Percentiles rank a stretch among this genome's conserved stretches.
Evolutionary conservation across 1,284 basidiomycete species (phyloP).

Genomic region (Sparassis latifolia): DNA sequence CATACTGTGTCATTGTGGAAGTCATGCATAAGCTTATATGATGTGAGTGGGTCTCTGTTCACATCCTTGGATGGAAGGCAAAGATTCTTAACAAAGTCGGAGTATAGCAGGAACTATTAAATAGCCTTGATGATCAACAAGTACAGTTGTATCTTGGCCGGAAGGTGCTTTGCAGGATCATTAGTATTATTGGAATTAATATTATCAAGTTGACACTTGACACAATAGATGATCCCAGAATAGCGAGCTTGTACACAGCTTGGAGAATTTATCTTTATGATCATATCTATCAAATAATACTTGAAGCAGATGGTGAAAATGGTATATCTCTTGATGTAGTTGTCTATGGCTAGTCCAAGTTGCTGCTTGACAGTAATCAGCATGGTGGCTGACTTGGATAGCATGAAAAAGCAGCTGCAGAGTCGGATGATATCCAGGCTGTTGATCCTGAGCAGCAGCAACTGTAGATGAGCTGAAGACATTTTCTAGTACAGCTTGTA

Average conservation of each 20-base stretch:
- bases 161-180: neutral
- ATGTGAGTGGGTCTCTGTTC: neutral
- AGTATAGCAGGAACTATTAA: neutral
- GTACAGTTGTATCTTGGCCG: neutral
- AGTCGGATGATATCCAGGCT: neutral
- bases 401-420: constrained; percentile 4
- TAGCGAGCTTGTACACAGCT: constrained; percentile 13
- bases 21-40: neutral
- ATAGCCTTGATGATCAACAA: neutral
- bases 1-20: neutral
- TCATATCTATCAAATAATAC: constrained; percentile 12
- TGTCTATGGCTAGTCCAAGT: constrained; percentile 21
- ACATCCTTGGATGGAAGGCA: neutral
- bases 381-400: constrained; percentile 15
- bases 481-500: constrained; percentile 1
- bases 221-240: constrained; percentile 5
- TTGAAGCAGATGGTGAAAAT: constrained; percentile 22
- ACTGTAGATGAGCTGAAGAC: constrained; percentile 4
- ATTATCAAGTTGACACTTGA: neutral
- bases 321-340: constrained; percentile 18
- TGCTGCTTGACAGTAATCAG: constrained; percentile 16
- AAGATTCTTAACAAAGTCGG: neutral
- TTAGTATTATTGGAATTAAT: neutral
- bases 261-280: constrained; percentile 9
- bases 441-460: neutral